These are phyloP conservation scores for Sphagnurus paluster DNA, from an alignment of 1,284 basidiomycete genomes.

Conservation along the genomic window DNA sequence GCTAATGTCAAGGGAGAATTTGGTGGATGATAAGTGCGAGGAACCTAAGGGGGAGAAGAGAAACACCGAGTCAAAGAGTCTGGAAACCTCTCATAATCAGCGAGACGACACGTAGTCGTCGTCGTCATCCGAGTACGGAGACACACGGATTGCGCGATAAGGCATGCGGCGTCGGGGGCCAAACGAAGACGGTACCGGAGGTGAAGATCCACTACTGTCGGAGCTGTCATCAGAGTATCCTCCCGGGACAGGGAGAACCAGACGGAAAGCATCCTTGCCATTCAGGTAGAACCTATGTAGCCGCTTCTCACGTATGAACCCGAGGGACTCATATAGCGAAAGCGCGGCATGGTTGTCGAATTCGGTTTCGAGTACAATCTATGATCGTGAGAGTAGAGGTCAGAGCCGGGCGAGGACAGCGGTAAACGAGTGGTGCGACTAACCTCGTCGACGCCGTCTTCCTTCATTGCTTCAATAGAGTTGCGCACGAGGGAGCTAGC, in stretches of 20 bases:
- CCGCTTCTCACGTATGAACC: constrained; percentile 95
- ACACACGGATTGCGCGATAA: constrained; percentile 40
- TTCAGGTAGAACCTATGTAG: constrained; percentile 96
- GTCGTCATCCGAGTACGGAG: constrained; percentile 49
- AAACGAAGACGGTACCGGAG: constrained; percentile 14
- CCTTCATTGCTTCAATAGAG: constrained; percentile 81
- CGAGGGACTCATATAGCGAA: constrained; percentile 86
- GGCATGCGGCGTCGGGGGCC: constrained; percentile 22
- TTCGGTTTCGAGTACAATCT: constrained; percentile 98
- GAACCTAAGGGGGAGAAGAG: constrained; percentile 17
- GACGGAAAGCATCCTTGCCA: constrained; percentile 82
- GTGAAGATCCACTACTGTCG: constrained; percentile 20
- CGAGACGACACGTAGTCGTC: constrained; percentile 31
- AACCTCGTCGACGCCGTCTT: constrained; percentile 82
- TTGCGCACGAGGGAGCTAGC: constrained; percentile 78
- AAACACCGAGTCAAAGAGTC: not conserved
- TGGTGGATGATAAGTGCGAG: not conserved
- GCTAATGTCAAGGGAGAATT: no score
- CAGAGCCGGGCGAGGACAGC: no score
- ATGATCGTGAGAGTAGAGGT: constrained; percentile 2
- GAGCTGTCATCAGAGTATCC: constrained; percentile 31
- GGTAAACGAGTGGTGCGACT: constrained; percentile 21
- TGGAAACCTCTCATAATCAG: constrained; percentile 12
- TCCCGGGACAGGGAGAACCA: constrained; percentile 61
- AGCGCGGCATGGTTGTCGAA: constrained; percentile 89